Evolutionary conservation across 768 basidiomycete species (phyloP).

Genomic region (Flagelloscypha sp.): DNA sequence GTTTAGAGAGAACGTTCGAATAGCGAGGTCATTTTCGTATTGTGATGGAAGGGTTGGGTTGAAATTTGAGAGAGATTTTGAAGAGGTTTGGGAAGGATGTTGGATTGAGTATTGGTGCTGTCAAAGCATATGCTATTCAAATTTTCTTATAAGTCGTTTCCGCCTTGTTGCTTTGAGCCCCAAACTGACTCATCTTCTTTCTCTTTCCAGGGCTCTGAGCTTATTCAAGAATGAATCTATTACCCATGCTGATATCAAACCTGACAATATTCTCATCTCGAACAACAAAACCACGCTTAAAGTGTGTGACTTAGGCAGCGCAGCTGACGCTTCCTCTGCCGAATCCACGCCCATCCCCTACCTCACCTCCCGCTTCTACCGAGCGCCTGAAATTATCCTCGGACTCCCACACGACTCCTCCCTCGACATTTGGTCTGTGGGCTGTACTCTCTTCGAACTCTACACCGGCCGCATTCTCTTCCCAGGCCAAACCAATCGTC

Average conservation of each 20-base stretch:
- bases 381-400: conserved; percentile 75
- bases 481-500: conserved; percentile 69
- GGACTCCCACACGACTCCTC: conserved; percentile 67
- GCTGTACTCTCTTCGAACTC: conserved; percentile 66
- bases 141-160: conserved; percentile 70
- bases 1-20: conserved; percentile 63
- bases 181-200: conserved; percentile 68
- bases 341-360: conserved; percentile 78
- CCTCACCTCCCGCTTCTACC: conserved; percentile 69
- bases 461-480: conserved; percentile 74
- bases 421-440: conserved; percentile 70
- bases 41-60: conserved; percentile 69
- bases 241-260: conserved; percentile 76
- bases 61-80: conserved; percentile 57
- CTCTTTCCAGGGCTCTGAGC: conserved; percentile 59
- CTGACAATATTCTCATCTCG: conserved; percentile 72
- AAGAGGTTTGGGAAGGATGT: conserved; percentile 76
- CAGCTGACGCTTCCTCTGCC: conserved; percentile 61
- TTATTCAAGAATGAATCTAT: conserved; percentile 61
- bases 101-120: conserved; percentile 65
- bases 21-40: conserved; percentile 71
- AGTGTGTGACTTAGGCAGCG: conserved; percentile 67
- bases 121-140: conserved; percentile 69
- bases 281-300: conserved; percentile 66
- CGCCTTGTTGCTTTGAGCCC: conserved; percentile 71